Evolutionary conservation across 2,329 filamentous ascomycete genomes (phyloP).

Genomic region (Fusarium caatingaense): DNA sequence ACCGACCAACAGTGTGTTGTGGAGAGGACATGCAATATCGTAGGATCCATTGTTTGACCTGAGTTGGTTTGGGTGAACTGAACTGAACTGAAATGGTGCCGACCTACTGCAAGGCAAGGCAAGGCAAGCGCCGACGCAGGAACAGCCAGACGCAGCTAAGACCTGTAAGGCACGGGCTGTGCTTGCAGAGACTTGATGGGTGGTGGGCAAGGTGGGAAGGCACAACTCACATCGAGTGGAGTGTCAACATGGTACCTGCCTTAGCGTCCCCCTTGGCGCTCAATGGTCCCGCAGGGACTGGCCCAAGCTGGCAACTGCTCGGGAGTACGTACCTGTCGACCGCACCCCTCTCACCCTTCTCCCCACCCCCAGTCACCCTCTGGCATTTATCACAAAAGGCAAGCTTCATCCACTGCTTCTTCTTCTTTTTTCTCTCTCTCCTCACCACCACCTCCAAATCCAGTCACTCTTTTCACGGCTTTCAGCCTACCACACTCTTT

Average conservation of each 20-base stretch:
- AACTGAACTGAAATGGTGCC: slow-evolving; percentile 1
- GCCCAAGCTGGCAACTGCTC: slow-evolving; percentile 29
- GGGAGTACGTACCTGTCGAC: slow-evolving; percentile 31
- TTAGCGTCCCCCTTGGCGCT: slow-evolving; percentile 37
- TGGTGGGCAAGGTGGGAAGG: slow-evolving; percentile 1
- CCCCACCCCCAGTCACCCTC: slow-evolving; percentile 28
- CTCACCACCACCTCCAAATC: slow-evolving; percentile 44
- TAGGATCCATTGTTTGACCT: background rate
- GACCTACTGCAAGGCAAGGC: slow-evolving; percentile 6
- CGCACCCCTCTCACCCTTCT: slow-evolving; percentile 13
- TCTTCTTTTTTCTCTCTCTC: slow-evolving; percentile 31
- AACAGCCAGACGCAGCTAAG: slow-evolving; percentile 18
- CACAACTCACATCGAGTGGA: slow-evolving; percentile 8
- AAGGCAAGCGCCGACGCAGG: slow-evolving; percentile 34
- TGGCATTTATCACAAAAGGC: slow-evolving; percentile 45
- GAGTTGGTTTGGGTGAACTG: background rate
- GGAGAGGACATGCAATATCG: slow-evolving; percentile 11
- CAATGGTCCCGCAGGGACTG: slow-evolving; percentile 29
- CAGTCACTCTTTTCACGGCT: slow-evolving; percentile 49
- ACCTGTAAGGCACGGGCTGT: slow-evolving; percentile 20
- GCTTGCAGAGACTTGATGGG: slow-evolving; percentile 3
- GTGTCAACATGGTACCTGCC: slow-evolving; percentile 37
- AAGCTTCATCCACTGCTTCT: slow-evolving; percentile 31
- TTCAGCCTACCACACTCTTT: slow-evolving; percentile 50
- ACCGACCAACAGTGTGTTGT: slow-evolving; percentile 31